These are phyloP conservation scores for Ustilago crameri DNA, from an alignment of 1,284 basidiomycete species.

Conservation along the genomic window DNA sequence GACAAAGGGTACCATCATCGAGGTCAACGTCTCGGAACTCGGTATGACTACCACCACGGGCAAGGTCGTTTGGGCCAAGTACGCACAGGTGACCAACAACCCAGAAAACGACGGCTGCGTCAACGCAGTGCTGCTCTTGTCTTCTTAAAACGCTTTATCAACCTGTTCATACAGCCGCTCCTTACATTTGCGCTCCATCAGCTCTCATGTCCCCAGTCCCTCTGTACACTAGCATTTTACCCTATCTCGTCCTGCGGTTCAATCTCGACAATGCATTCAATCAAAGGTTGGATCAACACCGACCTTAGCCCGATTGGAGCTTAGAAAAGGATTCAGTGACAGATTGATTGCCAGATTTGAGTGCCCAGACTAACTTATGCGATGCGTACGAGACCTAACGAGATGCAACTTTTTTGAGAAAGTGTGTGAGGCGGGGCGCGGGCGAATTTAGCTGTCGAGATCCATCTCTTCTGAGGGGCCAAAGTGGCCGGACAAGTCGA, in stretches of 20 bases:
- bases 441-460: constrained; percentile 24
- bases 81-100: constrained; percentile 83
- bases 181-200: background rate
- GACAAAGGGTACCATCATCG: constrained; percentile 97
- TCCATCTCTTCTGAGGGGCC: constrained; percentile 47
- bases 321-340: too few relatives aligned
- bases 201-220: background rate
- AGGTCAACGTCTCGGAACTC: constrained; percentile 80
- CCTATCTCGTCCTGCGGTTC: constrained; percentile 1
- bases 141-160: constrained; percentile 45
- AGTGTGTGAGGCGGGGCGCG: background rate
- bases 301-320: too few relatives aligned
- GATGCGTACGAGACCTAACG: too few relatives aligned
- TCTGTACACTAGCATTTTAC: constrained; percentile 42
- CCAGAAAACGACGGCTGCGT: constrained; percentile 67
- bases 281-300: background rate
- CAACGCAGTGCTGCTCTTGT: constrained; percentile 62
- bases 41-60: constrained; percentile 99
- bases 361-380: background rate
- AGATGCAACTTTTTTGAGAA: background rate
- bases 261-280: constrained; percentile 2
- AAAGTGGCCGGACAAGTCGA: constrained; percentile 27
- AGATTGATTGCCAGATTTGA: background rate
- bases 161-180: background rate
- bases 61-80: constrained; percentile 83